Percentiles rank a stretch among this genome's conserved stretches.
Evolutionary conservation across 257 asterid species (phyloP).

Genomic region (Solanum pinnatisectum): DNA sequence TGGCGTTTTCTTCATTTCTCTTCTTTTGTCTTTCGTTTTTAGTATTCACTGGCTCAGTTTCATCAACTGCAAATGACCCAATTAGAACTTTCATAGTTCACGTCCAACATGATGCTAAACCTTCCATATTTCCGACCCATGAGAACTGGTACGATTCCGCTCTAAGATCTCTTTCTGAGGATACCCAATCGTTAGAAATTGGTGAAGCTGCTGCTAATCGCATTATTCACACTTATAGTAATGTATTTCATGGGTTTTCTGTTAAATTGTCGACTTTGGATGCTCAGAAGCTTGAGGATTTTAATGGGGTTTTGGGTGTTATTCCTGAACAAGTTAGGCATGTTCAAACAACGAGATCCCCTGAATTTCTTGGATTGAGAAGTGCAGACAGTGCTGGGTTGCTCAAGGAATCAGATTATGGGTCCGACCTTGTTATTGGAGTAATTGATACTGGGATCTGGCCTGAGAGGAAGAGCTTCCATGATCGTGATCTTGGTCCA

Average conservation of each 20-base stretch:
- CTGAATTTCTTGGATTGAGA: conserved; percentile 70
- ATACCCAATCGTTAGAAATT: background rate
- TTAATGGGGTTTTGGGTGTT: conserved; percentile 39
- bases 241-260: conserved; percentile 76
- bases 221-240: conserved; percentile 48
- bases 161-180: conserved; percentile 24
- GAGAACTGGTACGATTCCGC: conserved; percentile 57
- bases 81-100: conserved; percentile 44
- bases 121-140: conserved; percentile 60
- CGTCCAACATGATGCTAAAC: conserved; percentile 50
- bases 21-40: background rate
- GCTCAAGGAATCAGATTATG: conserved; percentile 67
- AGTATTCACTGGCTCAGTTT: background rate
- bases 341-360: conserved; percentile 77
- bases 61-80: background rate
- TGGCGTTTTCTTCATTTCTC: background rate
- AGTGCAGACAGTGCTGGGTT: conserved; percentile 53
- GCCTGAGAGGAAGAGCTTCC: conserved; percentile 83
- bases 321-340: conserved; percentile 71
- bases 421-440: conserved; percentile 83
- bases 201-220: background rate
- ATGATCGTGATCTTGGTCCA: conserved; percentile 56
- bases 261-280: conserved; percentile 40
- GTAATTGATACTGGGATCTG: conserved; percentile 95
- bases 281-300: conserved; percentile 24